Evolutionary conservation across 768 basidiomycete species (phyloP).

Genomic region (Xanthoconium purpureum): DNA sequence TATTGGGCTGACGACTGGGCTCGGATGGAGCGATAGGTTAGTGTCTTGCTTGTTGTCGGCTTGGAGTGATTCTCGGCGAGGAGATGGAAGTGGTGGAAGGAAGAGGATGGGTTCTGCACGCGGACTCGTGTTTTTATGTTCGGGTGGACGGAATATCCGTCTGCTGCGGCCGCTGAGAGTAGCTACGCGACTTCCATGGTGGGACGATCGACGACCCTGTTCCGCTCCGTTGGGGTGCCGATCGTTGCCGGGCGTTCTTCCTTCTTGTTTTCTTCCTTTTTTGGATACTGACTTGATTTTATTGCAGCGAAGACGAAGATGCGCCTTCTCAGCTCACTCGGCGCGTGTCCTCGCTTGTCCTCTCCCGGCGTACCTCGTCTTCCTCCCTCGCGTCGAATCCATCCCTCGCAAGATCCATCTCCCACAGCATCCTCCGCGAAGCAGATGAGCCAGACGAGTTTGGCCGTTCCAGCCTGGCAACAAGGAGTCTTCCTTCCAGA

Average conservation of each 20-base stretch:
- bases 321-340: conserved; percentile 65
- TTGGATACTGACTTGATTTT: conserved; percentile 1
- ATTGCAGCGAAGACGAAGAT: conserved; percentile 65
- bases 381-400: conserved; percentile 36
- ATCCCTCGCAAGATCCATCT: conserved; percentile 28
- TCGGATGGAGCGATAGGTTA: conserved; percentile 75
- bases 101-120: not conserved
- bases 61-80: not conserved
- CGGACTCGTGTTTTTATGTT: conserved; percentile 10
- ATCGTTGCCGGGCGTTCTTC: conserved; percentile 7
- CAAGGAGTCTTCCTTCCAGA: conserved; percentile 23
- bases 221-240: not conserved
- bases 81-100: not conserved
- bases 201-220: conserved; percentile 3
- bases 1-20: conserved; percentile 65
- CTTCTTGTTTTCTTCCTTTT: conserved; percentile 5
- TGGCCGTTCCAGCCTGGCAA: conserved; percentile 14
- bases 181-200: conserved; percentile 3
- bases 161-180: not conserved
- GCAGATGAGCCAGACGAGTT: conserved; percentile 31
- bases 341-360: conserved; percentile 55
- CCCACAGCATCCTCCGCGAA: conserved; percentile 31
- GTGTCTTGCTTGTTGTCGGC: conserved; percentile 15
- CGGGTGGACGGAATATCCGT: conserved; percentile 7
- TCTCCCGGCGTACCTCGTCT: conserved; percentile 45